Percentiles rank a stretch among this genome's conserved stretches.
phyloP scores from a whole-genome alignment of 805 yeast species.

The Kluyveromyces wickerhamii region DNA sequence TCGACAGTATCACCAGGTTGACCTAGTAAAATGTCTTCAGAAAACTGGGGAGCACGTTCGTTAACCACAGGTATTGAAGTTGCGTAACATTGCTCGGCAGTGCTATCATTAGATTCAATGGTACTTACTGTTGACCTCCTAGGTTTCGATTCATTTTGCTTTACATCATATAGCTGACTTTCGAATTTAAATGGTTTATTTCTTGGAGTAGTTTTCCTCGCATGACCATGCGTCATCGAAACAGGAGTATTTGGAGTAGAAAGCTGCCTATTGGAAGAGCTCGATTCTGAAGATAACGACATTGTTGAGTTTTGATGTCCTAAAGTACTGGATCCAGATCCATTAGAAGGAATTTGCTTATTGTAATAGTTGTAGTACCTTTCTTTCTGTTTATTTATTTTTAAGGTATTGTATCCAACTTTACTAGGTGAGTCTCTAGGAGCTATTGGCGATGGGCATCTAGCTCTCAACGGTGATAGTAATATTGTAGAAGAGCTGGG shows the following conservation, averaged over 20 bases:
- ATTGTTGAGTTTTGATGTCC: constrained; percentile 18
- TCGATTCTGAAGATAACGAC: constrained; percentile 20
- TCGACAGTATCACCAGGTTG: constrained; percentile 31
- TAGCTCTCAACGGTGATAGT: constrained; percentile 17
- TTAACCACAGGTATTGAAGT: background rate
- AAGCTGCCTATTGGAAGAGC: constrained; percentile 4
- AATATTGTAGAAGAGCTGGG: constrained; percentile 8
- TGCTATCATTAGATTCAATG: background rate
- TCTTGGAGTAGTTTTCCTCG: constrained; percentile 2
- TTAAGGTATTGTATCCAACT: constrained; percentile 34
- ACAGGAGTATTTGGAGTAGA: constrained; percentile 20
- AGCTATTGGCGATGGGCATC: constrained; percentile 8
- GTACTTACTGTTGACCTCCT: constrained; percentile 3
- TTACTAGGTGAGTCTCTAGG: constrained; percentile 38
- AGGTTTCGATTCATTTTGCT: constrained; percentile 11
- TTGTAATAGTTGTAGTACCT: constrained; percentile 24
- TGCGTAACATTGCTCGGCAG: background rate
- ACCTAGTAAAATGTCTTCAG: constrained; percentile 22
- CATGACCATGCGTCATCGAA: constrained; percentile 12
- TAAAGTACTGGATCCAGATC: constrained; percentile 6
- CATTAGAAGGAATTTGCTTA: constrained; percentile 20
- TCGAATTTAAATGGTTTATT: constrained; percentile 28
- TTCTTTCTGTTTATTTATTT: constrained; percentile 28
- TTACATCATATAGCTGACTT: constrained; percentile 33
- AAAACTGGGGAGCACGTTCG: constrained; percentile 4